A percentile compares a stretch with the other conserved stretches of the same genome.
phyloP scores from a whole-genome alignment of 2,329 filamentous ascomycete species.

The Penicillium sp. region DNA sequence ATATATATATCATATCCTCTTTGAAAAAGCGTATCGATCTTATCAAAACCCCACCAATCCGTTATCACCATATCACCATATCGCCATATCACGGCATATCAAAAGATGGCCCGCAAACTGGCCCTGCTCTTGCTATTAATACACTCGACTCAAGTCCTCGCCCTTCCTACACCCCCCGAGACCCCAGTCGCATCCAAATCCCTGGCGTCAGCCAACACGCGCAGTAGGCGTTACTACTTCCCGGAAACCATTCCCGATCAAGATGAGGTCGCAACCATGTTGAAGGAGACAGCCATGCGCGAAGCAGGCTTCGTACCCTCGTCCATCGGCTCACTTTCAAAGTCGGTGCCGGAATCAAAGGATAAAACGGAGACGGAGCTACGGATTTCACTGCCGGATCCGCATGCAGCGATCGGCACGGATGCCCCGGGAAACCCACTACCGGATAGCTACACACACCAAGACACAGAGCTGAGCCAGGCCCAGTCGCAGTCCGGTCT shows the following conservation, averaged over 20 bases:
- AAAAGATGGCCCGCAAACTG: neutral
- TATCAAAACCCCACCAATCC: neutral
- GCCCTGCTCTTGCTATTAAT: neutral
- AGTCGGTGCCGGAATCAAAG: neutral
- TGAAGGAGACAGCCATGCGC: slow-evolving; percentile 7
- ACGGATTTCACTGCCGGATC: slow-evolving; percentile 7
- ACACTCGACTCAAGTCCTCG: neutral
- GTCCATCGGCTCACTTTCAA: neutral
- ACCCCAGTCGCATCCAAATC: neutral
- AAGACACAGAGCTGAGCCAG: neutral
- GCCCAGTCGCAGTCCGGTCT: neutral
- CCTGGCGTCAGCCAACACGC: neutral
- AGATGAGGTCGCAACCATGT: slow-evolving; percentile 7
- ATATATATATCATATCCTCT: neutral
- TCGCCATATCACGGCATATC: neutral
- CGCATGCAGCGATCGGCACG: slow-evolving; percentile 13
- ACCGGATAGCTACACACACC: neutral
- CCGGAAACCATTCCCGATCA: slow-evolving; percentile 14
- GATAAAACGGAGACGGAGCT: neutral
- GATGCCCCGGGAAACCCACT: slow-evolving; percentile 2
- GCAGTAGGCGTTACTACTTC: slow-evolving; percentile 13
- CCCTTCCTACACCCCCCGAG: neutral
- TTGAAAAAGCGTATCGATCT: neutral
- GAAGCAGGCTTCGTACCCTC: slow-evolving; percentile 11
- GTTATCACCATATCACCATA: neutral